These are phyloP conservation scores for Lichtheimia ramosa DNA, from an alignment of 371 early-diverging fungal species.

Conservation along the genomic window DNA sequence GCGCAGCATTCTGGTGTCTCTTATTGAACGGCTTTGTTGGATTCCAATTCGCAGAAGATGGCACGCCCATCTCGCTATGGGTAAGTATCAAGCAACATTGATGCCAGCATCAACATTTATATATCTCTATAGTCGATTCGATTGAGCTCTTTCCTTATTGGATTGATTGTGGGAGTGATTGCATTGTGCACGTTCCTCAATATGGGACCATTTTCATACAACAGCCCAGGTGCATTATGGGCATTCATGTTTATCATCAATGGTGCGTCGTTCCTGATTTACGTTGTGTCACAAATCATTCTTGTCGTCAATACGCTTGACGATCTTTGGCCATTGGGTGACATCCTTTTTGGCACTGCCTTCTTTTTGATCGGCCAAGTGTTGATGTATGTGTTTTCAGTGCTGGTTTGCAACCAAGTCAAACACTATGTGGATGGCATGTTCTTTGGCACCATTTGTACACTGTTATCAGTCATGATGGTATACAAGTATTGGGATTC, in stretches of 20 bases:
- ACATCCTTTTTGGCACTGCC: conserved; percentile 79
- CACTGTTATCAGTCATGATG: conserved; percentile 94
- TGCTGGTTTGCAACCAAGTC: conserved; percentile 73
- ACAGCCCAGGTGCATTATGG: conserved; percentile 72
- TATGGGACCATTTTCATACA: conserved; percentile 55
- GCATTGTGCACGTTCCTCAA: conserved; percentile 75
- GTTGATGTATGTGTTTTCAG: conserved; percentile 68
- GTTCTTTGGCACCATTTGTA: conserved; percentile 87
- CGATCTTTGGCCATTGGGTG: conserved; percentile 91
- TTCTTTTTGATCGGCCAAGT: conserved; percentile 85
- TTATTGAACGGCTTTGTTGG: conserved; percentile 90
- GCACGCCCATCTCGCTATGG: conserved; percentile 82
- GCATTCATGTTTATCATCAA: conserved; percentile 81
- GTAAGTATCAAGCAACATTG: conserved; percentile 34
- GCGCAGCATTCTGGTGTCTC: conserved; percentile 85
- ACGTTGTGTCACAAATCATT: conserved; percentile 82
- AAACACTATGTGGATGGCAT: conserved; percentile 94
- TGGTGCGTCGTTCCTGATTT: conserved; percentile 72
- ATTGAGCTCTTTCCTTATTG: conserved; percentile 70
- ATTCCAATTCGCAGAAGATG: conserved; percentile 93
- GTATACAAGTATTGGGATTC: conserved; percentile 97
- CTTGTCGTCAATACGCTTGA: conserved; percentile 88
- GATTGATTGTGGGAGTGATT: conserved; percentile 69
- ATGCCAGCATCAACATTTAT: background rate
- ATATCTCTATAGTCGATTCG: conserved; percentile 64